Percentiles rank a stretch among this genome's conserved stretches.
Evolutionary conservation across 495 filamentous ascomycete genomes (phyloP).

Genomic region (Polyplosphaeria fusca): DNA sequence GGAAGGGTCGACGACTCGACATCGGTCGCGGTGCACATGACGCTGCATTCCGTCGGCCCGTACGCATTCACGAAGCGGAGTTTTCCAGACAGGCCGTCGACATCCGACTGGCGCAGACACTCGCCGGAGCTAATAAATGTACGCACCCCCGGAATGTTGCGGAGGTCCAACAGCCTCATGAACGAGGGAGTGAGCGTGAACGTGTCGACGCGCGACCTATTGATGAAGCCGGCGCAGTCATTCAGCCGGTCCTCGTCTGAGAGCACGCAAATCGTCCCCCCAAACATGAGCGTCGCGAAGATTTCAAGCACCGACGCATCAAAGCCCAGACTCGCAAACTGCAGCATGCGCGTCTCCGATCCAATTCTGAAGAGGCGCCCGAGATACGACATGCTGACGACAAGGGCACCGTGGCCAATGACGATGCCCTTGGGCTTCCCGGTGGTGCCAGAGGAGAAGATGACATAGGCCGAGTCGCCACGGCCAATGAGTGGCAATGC

Average conservation of each 20-base stretch:
- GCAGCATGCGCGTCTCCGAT: neutral
- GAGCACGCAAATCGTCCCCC: neutral
- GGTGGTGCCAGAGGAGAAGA: slow-evolving; percentile 11
- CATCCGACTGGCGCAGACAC: neutral
- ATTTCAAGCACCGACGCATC: neutral
- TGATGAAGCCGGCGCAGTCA: neutral
- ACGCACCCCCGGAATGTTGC: neutral
- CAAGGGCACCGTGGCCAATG: neutral
- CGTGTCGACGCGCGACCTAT: neutral
- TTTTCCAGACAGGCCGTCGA: neutral
- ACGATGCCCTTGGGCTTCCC: slow-evolving; percentile 11
- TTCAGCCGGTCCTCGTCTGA: neutral
- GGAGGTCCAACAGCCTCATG: neutral
- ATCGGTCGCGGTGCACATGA: neutral
- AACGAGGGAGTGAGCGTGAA: neutral
- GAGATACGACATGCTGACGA: neutral
- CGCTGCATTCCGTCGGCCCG: neutral
- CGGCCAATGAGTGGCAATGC: neutral
- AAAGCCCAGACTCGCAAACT: neutral
- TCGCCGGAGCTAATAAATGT: neutral
- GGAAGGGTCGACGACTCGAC: neutral
- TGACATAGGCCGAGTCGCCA: neutral
- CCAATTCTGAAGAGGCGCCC: neutral
- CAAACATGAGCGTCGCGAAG: neutral
- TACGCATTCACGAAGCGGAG: neutral